phyloP scores from a whole-genome alignment of 1,284 basidiomycete genomes.

The Fomitopsis palustris region DNA sequence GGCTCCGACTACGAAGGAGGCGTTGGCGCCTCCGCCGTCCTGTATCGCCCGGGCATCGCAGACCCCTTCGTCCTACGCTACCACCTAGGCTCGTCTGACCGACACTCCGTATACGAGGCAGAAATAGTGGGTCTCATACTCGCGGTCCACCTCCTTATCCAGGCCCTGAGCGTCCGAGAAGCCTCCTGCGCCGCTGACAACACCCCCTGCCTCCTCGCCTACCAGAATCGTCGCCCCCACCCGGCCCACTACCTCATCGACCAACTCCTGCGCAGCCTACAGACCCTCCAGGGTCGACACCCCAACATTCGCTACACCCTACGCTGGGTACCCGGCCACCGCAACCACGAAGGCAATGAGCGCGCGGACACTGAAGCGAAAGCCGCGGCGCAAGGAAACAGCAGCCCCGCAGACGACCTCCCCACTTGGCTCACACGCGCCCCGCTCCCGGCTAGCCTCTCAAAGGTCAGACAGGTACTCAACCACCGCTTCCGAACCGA shows the following conservation, averaged over 20 bases:
- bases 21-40: slow-evolving; percentile 7
- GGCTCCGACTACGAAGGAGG: neutral
- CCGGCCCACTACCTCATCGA: slow-evolving; percentile 13
- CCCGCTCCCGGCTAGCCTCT: slow-evolving; percentile 10
- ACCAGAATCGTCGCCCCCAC: neutral
- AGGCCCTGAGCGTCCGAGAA: neutral
- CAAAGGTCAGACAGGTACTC: slow-evolving; percentile 6
- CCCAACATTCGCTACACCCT: slow-evolving; percentile 8
- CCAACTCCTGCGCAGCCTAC: slow-evolving; percentile 3
- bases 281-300: neutral
- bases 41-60: slow-evolving; percentile 1
- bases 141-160: slow-evolving; percentile 4
- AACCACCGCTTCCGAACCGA: neutral
- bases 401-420: neutral
- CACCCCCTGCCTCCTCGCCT: slow-evolving; percentile 8
- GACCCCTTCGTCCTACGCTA: slow-evolving; percentile 8
- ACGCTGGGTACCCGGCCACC: slow-evolving; percentile 18
- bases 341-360: slow-evolving; percentile 17
- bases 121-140: slow-evolving; percentile 24
- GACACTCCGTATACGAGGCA: slow-evolving; percentile 31
- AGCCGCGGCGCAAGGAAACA: slow-evolving; percentile 12
- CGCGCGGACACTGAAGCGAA: slow-evolving; percentile 15
- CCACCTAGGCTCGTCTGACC: slow-evolving; percentile 18
- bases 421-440: slow-evolving; percentile 6
- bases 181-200: slow-evolving; percentile 12